A percentile compares a stretch with the other conserved stretches of the same genome.
These are phyloP conservation scores for Cercospora citrullina DNA, from an alignment of 2,329 filamentous ascomycete species.

Conservation along the genomic window DNA sequence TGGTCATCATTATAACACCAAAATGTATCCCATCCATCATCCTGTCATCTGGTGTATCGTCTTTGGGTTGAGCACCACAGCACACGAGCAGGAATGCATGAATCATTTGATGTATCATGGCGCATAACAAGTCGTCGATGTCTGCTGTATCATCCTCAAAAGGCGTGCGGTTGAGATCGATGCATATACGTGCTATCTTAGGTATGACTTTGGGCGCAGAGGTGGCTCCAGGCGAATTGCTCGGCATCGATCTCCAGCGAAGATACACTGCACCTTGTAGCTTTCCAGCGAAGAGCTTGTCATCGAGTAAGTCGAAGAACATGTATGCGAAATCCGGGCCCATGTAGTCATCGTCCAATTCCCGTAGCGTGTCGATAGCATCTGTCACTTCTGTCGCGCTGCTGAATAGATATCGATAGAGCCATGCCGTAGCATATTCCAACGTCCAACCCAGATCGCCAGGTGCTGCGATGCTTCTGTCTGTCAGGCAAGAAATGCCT, in stretches of 20 bases:
- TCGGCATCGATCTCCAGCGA: conserved; percentile 33
- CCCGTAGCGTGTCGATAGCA: conserved; percentile 31
- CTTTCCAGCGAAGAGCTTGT: conserved; percentile 41
- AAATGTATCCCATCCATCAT: conserved; percentile 44
- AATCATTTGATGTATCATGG: conserved; percentile 49
- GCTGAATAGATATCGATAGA: conserved; percentile 38
- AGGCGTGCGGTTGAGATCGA: conserved; percentile 36
- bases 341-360: conserved; percentile 30
- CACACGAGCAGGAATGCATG: conserved; percentile 48
- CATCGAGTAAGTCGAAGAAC: conserved; percentile 42
- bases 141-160: conserved; percentile 34
- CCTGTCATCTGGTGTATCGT: conserved; percentile 38
- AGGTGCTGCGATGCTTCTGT: conserved; percentile 27
- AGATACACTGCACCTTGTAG: conserved; percentile 43
- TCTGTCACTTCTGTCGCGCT: conserved; percentile 32
- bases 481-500: conserved; percentile 20
- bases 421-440: conserved; percentile 46
- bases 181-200: conserved; percentile 38
- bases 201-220: conserved; percentile 37
- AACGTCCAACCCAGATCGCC: conserved; percentile 44
- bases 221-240: conserved; percentile 40
- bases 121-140: conserved; percentile 40
- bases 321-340: conserved; percentile 36
- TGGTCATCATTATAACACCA: conserved; percentile 43
- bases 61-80: conserved; percentile 41